Base-by-base conservation (phyloP, 164 flowering plant species). In the Amborella trichopoda region DNA sequence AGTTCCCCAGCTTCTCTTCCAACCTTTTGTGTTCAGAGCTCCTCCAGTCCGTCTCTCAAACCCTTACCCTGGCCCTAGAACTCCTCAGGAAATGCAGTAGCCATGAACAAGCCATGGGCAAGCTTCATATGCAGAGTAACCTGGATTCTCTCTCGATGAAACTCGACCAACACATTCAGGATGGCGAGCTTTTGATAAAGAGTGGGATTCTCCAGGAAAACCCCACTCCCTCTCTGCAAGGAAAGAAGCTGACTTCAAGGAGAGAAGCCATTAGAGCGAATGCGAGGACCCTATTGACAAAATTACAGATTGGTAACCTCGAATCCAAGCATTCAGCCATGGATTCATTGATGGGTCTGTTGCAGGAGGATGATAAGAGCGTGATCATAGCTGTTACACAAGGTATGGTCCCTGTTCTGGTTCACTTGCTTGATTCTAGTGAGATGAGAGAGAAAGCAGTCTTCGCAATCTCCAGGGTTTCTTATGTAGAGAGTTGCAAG, bases 361-460 rank as follows among this genome's bases (percentile, higher is more conserved):
- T 90, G 3, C 57, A 61, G 0, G 85, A 75, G 44, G 93, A 86
- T 34, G 98, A 86, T 20, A 90, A 90, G 75, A 77, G 83, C 49
- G 87, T 90, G 4, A 30, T 76, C 60, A 81, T 83, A 3, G 80
- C 94, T 5, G 94, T 86, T 5, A 89, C 84, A 0, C 94, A 86
- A 45, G 98, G 96, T 1, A 64, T 67, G 5, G 85, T 90, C n/a
- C 85, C 89, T 0, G 86, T 81, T 11, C 67, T 87, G 0, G 85
- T 73, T 6, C 62, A 69, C 8, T 38, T 76, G 27, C 68, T 90
- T 10, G 95, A 90, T 52, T 77, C 81, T 18, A 11, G 46, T 32
- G 96, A 81, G 40, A 60, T 81, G 43, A 81, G 75, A 47, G 98
- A 87, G 63, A 80, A 75, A 46, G 56, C 85, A 0, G 85, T 87